Conservation (phyloP, 2,329 filamentous ascomycete genomes). For the Talaromyces sp. region DNA sequence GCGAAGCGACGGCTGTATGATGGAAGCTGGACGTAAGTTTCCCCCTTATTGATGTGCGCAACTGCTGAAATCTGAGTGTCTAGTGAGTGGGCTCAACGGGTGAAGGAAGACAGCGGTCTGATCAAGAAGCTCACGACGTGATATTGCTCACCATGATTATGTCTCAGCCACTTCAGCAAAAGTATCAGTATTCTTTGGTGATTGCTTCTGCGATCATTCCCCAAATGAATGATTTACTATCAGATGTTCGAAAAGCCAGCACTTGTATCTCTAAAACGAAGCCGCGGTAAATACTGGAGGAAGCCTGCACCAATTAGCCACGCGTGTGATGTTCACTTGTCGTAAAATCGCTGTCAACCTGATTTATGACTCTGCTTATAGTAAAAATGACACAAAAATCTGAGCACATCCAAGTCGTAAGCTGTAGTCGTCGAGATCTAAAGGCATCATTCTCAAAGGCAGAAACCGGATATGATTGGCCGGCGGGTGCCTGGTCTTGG, state of each 20-base stretch:
- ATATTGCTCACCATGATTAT: background rate
- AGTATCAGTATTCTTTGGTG: background rate
- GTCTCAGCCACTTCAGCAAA: background rate
- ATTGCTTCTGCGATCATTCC: no score
- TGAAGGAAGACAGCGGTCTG: constrained; percentile 44
- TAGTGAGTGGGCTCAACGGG: constrained; percentile 52
- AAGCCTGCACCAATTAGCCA: background rate
- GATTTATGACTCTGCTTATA: background rate
- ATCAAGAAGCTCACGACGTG: constrained; percentile 36
- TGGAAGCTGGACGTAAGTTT: constrained; percentile 91
- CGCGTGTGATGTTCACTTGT: background rate
- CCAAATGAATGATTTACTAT: background rate
- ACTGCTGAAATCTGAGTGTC: background rate
- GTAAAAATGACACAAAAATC: background rate
- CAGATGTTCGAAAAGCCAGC: background rate
- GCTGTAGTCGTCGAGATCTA: background rate
- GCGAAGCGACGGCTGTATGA: constrained; percentile 79
- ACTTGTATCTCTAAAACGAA: background rate
- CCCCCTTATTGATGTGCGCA: background rate
- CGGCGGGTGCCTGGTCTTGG: background rate
- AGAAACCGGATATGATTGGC: constrained; percentile 6
- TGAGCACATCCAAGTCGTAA: background rate
- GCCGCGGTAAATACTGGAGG: background rate
- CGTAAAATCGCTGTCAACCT: background rate
- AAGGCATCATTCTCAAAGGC: background rate